Percentiles rank a stretch among this genome's conserved stretches.
Conservation (phyloP, 2,329 filamentous ascomycete genomes). For the Xylariaceae sp. region DNA sequence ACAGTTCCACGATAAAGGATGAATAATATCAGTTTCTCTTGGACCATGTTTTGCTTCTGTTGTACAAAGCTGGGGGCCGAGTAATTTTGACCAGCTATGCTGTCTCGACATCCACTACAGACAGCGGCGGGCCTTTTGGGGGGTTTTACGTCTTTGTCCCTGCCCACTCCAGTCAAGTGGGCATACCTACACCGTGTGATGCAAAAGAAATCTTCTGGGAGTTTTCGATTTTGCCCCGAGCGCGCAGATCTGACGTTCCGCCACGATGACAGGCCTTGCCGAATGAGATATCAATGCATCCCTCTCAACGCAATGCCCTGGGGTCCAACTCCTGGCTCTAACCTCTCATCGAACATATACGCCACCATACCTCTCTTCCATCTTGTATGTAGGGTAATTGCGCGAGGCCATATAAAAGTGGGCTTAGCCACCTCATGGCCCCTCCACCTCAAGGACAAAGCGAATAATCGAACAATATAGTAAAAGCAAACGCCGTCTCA, state of each 20-base stretch:
- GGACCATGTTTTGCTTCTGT: constrained; percentile 24
- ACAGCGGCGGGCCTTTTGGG: constrained; percentile 27
- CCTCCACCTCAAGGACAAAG: constrained; percentile 32
- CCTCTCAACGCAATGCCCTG: constrained; percentile 22
- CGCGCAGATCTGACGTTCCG: constrained; percentile 26
- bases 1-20: constrained; percentile 11
- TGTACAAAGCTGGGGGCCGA: constrained; percentile 22
- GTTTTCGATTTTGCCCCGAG: constrained; percentile 30
- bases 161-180: constrained; percentile 13
- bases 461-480: constrained; percentile 37
- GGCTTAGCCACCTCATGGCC: constrained; percentile 32
- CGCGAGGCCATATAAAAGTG: constrained; percentile 28
- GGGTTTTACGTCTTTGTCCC: constrained; percentile 20
- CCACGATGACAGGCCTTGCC: constrained; percentile 12
- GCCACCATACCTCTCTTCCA: constrained; percentile 27
- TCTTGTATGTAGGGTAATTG: constrained; percentile 28
- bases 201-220: constrained; percentile 35
- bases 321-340: constrained; percentile 19
- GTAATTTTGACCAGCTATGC: constrained; percentile 22
- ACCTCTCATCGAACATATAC: constrained; percentile 31
- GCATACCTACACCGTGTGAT: constrained; percentile 23
- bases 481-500: constrained; percentile 44
- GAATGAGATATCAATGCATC: constrained; percentile 26
- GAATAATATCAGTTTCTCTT: constrained; percentile 27
- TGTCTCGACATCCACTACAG: constrained; percentile 24